Evolutionary conservation across 352 stramenopile species (phyloP).

Genomic region (Globisporangium nodosum): DNA sequence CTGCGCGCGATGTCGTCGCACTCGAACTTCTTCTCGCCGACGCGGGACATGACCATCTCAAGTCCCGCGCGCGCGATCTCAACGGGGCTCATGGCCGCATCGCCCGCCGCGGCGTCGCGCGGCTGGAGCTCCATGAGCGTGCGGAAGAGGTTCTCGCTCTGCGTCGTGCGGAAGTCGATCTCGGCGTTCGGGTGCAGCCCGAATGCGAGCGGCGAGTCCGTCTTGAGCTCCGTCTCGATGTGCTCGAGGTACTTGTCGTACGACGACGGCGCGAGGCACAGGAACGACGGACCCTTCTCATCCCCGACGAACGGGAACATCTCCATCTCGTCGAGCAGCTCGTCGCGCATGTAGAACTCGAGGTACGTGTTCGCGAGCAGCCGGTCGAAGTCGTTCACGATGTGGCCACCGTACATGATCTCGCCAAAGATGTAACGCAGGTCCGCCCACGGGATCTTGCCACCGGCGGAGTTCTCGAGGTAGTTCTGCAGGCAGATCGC

Average conservation of each 20-base stretch:
- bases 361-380: constrained; percentile 95
- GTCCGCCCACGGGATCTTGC: constrained; percentile 96
- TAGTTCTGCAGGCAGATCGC: constrained; percentile 95
- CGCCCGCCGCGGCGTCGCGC: constrained; percentile 77
- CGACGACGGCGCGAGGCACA: constrained; percentile 92
- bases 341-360: constrained; percentile 98
- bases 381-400: constrained; percentile 95
- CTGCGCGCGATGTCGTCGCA: constrained; percentile 92
- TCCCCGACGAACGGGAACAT: constrained; percentile 97
- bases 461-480: constrained; percentile 91
- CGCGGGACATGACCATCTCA: constrained; percentile 92
- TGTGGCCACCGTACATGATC: constrained; percentile 97
- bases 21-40: constrained; percentile 97
- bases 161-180: constrained; percentile 97
- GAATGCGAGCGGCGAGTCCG: constrained; percentile 96
- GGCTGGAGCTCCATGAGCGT: constrained; percentile 96
- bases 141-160: constrained; percentile 94
- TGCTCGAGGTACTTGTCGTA: constrained; percentile 98
- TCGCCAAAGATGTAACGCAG: constrained; percentile 96
- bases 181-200: constrained; percentile 97
- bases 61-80: constrained; percentile 89
- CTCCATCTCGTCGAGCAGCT: constrained; percentile 97
- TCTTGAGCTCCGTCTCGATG: constrained; percentile 95
- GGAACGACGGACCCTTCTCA: constrained; percentile 93
- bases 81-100: constrained; percentile 88